These are phyloP conservation scores for Neospermospora avenae DNA, from an alignment of 2,329 filamentous ascomycete genomes.

Conservation along the genomic window DNA sequence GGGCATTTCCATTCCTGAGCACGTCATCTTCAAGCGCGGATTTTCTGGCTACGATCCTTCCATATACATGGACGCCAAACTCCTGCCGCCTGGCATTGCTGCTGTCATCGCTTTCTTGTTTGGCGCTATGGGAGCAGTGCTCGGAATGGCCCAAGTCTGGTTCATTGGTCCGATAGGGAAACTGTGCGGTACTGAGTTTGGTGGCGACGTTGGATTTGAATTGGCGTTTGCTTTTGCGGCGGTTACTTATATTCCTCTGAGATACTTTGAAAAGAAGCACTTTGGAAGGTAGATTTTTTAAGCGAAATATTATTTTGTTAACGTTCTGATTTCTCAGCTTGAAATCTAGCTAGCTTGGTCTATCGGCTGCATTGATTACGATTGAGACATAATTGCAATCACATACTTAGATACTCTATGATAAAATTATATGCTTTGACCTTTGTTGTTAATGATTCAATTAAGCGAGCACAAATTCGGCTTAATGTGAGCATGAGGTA, in stretches of 20 bases:
- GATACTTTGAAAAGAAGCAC: constrained; percentile 39
- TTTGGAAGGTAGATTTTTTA: constrained; percentile 37
- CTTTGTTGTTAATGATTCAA: too few relatives aligned
- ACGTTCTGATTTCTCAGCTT: too few relatives aligned
- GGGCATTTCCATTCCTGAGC: constrained; percentile 61
- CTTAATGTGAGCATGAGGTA: too few relatives aligned
- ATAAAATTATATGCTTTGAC: too few relatives aligned
- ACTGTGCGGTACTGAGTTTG: constrained; percentile 34
- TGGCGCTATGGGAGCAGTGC: constrained; percentile 62
- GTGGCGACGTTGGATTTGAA: constrained; percentile 62
- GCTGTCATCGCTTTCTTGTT: constrained; percentile 60
- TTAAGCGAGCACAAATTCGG: too few relatives aligned
- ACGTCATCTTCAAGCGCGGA: constrained; percentile 64
- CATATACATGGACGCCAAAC: constrained; percentile 53
- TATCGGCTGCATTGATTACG: too few relatives aligned
- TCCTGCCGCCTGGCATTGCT: constrained; percentile 61
- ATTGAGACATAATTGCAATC: too few relatives aligned
- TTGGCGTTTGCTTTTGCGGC: constrained; percentile 60
- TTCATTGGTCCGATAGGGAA: constrained; percentile 64
- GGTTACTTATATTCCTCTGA: constrained; percentile 47
- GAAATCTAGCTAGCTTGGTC: too few relatives aligned
- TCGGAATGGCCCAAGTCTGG: constrained; percentile 70
- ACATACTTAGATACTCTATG: too few relatives aligned
- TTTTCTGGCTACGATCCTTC: constrained; percentile 57
- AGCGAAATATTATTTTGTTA: not conserved